These are phyloP conservation scores for Nevesoporus exiguus DNA, from an alignment of 768 basidiomycete species.

Conservation along the genomic window DNA sequence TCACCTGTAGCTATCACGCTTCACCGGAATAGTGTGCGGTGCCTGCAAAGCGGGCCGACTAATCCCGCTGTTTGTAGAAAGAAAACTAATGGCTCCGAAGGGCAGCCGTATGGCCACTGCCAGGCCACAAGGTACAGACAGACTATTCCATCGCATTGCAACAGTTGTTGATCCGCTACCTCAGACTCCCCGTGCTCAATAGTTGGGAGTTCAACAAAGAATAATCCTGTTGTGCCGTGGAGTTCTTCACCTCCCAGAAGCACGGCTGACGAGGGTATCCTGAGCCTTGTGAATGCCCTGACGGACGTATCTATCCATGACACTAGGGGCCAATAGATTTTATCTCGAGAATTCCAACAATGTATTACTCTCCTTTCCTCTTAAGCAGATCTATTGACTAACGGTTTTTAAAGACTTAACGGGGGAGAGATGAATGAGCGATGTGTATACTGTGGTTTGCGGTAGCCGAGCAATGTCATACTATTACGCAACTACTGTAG, in stretches of 20 bases:
- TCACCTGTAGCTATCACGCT: not conserved
- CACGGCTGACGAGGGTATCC: constrained; percentile 5
- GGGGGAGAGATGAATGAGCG: too few species aligned
- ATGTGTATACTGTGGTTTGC: too few species aligned
- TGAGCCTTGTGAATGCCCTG: constrained; percentile 11
- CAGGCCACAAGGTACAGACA: constrained; percentile 42
- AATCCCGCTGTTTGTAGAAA: constrained; percentile 51
- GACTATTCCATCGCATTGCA: not conserved
- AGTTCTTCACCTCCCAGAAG: not conserved
- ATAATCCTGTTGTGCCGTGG: not conserved
- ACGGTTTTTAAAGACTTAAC: too few species aligned
- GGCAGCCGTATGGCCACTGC: constrained; percentile 43
- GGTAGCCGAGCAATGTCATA: too few species aligned
- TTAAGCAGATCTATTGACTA: too few species aligned
- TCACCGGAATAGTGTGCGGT: constrained; percentile 52
- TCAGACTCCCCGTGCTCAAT: constrained; percentile 17
- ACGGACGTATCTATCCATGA: constrained; percentile 10
- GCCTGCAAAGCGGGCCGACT: constrained; percentile 59
- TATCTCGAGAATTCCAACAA: not conserved
- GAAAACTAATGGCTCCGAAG: constrained; percentile 33
- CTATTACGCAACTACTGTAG: too few species aligned
- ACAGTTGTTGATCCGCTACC: not conserved
- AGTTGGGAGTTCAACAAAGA: not conserved
- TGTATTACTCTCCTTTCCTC: too few species aligned
- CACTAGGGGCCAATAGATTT: not conserved